These are phyloP conservation scores for Solanum tarijense DNA, from an alignment of 257 asterid species.

Conservation along the genomic window DNA sequence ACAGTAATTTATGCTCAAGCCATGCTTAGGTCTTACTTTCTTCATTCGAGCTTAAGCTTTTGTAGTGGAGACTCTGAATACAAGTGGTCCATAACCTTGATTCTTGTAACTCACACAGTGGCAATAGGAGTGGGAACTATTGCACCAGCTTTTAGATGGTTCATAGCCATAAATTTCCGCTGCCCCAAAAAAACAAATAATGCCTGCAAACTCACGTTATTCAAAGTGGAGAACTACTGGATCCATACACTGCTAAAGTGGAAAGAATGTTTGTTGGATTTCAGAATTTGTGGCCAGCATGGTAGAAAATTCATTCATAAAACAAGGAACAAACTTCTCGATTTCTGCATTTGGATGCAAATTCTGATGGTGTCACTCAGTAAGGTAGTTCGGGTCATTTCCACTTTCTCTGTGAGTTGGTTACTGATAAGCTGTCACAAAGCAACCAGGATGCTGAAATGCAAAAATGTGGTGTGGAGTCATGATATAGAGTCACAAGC, in stretches of 20 bases:
- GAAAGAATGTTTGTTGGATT: constrained; percentile 40
- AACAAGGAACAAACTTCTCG: constrained; percentile 23
- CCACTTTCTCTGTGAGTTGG: constrained; percentile 25
- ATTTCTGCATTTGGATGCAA: constrained; percentile 44
- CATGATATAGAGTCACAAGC: constrained; percentile 16
- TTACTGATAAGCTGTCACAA: constrained; percentile 20
- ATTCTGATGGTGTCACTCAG: constrained; percentile 43
- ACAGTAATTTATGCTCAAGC: constrained; percentile 47
- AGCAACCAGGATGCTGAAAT: constrained; percentile 17
- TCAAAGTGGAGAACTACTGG: constrained; percentile 64
- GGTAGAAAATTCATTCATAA: constrained; percentile 34
- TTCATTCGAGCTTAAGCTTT: constrained; percentile 40
- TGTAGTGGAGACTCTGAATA: constrained; percentile 70
- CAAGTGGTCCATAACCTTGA: constrained; percentile 59
- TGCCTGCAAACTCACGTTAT: constrained; percentile 5
- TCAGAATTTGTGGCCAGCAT: constrained; percentile 24
- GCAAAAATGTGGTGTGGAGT: constrained; percentile 7
- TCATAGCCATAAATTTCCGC: constrained; percentile 37
- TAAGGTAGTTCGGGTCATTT: constrained; percentile 49
- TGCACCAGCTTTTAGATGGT: constrained; percentile 70
- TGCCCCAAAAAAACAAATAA: constrained; percentile 37
- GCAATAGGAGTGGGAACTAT: constrained; percentile 57
- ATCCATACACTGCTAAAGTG: constrained; percentile 20
- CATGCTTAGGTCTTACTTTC: constrained; percentile 41
- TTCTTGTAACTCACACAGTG: constrained; percentile 42